Evolutionary conservation across 305 asterid genomes (phyloP).

Genomic region (Caryopteris hybrid): DNA sequence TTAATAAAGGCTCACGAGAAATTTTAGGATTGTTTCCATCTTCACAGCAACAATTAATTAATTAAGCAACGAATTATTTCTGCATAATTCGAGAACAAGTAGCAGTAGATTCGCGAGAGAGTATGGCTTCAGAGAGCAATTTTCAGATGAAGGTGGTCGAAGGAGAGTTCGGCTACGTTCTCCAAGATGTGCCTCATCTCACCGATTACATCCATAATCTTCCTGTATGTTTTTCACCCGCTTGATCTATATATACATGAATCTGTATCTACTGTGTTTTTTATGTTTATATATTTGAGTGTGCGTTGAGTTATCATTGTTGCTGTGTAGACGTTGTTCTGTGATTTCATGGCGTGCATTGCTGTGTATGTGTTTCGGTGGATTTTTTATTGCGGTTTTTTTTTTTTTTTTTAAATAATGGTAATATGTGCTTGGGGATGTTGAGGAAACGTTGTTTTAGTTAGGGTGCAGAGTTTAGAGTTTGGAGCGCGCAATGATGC

Average conservation of each 20-base stretch:
- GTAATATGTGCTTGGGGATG: neutral
- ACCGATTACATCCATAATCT: conserved; percentile 73
- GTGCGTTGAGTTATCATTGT: neutral
- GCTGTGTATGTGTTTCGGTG: conserved; percentile 4
- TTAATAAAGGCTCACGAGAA: conserved; percentile 14
- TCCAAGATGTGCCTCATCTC: conserved; percentile 89
- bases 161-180: conserved; percentile 74
- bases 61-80: neutral
- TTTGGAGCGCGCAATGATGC: neutral
- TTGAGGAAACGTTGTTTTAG: conserved; percentile 5
- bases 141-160: conserved; percentile 55
- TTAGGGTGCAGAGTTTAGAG: neutral
- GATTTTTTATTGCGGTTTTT: conserved; percentile 1
- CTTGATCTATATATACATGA: neutral
- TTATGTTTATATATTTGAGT: conserved; percentile 2
- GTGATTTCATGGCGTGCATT: neutral
- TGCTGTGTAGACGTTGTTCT: neutral
- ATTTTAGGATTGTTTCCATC: neutral
- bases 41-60: neutral
- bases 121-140: conserved; percentile 33
- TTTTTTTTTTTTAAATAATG: neutral
- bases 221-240: conserved; percentile 33
- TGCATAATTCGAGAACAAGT: conserved; percentile 13
- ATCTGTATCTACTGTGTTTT: neutral
- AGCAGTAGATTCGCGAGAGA: conserved; percentile 21